Base-by-base conservation (phyloP, 2,329 filamentous ascomycete species). In the Colletotrichum sp. region DNA sequence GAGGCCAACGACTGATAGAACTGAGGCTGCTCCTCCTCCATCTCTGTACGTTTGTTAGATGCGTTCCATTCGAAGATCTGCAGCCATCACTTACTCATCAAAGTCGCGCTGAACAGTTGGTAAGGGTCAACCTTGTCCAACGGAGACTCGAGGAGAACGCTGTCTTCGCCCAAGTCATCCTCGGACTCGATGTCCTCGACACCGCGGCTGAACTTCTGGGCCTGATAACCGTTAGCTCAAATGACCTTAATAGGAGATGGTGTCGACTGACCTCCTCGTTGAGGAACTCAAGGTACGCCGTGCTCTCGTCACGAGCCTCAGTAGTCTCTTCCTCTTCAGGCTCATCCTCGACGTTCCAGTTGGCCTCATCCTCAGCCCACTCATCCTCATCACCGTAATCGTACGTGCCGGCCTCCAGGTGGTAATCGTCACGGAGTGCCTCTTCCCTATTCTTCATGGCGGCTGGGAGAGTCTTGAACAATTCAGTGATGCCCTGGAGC, bases 91-190 rank as follows among this genome's bases (percentile, higher is more conserved):
- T 84, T 91, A 98, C 96, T 93, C 81, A 96, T 84, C 77, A 98
- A 87, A 21, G 94, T 93, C 75, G 90, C 88, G 82, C 95, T 93
- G 90, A 99, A 98, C 75, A 98, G 87, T 81, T 93, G 90, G 80
- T 99, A 99, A 4, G 96, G 96, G 85, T 99, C 97, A 75, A 99
- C 90, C 86, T 97, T 97, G 84, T 99, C 97, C 29, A 99, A 89
- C 18, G 96, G 96, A 15, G 96, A 98, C 84, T 99, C 97, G 4
- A 99, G 90, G 66, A 98, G 88, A 73, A 95, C 94, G 82, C 96
- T 96, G 79, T 98, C 97, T 83, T 98, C 96, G 21, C 97, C 91
- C 59, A 98, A 92, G 69, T 98, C 96, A 70, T 98, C 95, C 31
- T 96, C 94, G 3, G 95, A 95, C 63, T 93, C 90, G 31, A 93